Evolutionary conservation across 1,139 yeast genomes (phyloP).

Genomic region (Lodderomyces margitis): DNA sequence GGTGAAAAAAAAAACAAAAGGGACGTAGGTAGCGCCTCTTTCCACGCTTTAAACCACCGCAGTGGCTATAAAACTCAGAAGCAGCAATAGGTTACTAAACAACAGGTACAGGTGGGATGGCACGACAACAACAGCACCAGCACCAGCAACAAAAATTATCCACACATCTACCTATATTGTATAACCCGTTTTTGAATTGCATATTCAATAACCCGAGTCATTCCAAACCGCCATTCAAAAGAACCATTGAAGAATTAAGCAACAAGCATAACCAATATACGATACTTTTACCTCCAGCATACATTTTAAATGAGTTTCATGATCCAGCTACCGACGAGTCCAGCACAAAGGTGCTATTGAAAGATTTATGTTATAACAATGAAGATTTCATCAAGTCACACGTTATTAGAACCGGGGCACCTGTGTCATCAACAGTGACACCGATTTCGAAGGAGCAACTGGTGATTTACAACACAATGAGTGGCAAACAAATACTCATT

Average conservation of each 20-base stretch:
- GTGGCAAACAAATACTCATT: conserved; percentile 56
- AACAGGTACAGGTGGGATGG: conserved; percentile 8
- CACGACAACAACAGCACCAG: conserved; percentile 8
- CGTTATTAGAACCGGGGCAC: conserved; percentile 44
- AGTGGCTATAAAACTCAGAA: background rate
- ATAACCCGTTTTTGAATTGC: conserved; percentile 66
- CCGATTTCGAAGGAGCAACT: conserved; percentile 42
- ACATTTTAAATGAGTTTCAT: conserved; percentile 45
- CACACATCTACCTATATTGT: conserved; percentile 38
- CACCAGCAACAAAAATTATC: conserved; percentile 3
- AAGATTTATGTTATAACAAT: conserved; percentile 54
- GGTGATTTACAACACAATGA: conserved; percentile 55
- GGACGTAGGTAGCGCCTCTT: background rate
- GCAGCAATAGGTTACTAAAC: no score
- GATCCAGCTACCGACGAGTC: conserved; percentile 46
- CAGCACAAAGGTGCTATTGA: conserved; percentile 34
- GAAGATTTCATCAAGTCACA: conserved; percentile 75
- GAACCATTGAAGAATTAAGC: conserved; percentile 41
- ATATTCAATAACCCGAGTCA: conserved; percentile 67
- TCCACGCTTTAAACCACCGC: background rate
- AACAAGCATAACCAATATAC: conserved; percentile 48
- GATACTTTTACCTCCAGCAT: conserved; percentile 60
- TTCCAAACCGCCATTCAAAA: conserved; percentile 48
- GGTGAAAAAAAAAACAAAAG: background rate
- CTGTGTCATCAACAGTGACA: conserved; percentile 34